These are phyloP conservation scores for Backusella australiensis DNA, from an alignment of 192 early-diverging fungal genomes.

Conservation along the genomic window DNA sequence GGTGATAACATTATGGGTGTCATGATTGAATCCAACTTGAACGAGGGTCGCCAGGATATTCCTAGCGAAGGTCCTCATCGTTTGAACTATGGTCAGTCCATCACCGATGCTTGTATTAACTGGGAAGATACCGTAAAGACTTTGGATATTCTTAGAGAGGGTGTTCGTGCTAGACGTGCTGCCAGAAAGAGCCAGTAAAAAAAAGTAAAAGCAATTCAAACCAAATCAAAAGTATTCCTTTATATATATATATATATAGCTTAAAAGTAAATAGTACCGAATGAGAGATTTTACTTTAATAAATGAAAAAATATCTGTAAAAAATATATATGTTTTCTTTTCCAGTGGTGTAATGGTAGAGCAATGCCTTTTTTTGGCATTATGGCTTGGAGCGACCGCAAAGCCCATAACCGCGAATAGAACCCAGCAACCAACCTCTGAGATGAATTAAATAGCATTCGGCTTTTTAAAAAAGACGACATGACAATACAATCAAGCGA, in stretches of 20 bases:
- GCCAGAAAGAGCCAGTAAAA: not conserved
- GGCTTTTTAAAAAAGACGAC: too few species aligned
- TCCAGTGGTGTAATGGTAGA: too few species aligned
- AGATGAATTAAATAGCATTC: too few species aligned
- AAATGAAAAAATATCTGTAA: not conserved
- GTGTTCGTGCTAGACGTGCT: constrained; percentile 65
- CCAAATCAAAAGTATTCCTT: not conserved
- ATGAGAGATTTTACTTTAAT: not conserved
- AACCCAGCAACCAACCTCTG: too few species aligned
- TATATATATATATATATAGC: not conserved
- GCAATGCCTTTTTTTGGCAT: too few species aligned
- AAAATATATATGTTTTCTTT: too few species aligned
- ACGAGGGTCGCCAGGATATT: constrained; percentile 73
- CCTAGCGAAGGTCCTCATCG: constrained; percentile 69
- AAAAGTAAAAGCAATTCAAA: too few species aligned
- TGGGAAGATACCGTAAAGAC: constrained; percentile 88
- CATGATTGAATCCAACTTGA: constrained; percentile 94
- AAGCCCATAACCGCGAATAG: too few species aligned
- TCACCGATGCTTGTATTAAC: constrained; percentile 92
- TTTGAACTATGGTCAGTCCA: constrained; percentile 82
- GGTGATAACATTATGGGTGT: constrained; percentile 83
- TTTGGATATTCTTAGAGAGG: constrained; percentile 71
- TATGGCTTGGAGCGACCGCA: too few species aligned
- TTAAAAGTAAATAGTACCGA: not conserved
- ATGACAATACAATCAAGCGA: too few species aligned